Evolutionary conservation across 2,329 filamentous ascomycete genomes (phyloP).

Genomic region (Ceratocystis harringtonii): DNA sequence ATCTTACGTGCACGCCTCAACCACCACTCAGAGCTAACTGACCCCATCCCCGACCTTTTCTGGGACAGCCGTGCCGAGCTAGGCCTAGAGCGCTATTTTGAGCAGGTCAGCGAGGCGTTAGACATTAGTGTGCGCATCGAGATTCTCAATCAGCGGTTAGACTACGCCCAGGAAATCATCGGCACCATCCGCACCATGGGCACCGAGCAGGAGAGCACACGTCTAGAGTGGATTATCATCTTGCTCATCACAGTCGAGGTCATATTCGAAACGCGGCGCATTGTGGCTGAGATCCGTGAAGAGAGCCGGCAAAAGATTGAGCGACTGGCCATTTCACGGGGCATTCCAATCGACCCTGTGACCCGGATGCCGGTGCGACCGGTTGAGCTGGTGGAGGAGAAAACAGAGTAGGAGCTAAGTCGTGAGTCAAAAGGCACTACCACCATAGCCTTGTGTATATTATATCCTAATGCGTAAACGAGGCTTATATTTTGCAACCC

Average conservation of each 20-base stretch:
- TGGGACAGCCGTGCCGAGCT: slow-evolving; percentile 88
- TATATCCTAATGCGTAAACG: too few relatives aligned
- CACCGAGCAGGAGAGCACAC: slow-evolving; percentile 76
- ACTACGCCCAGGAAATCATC: slow-evolving; percentile 92
- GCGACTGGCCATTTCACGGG: slow-evolving; percentile 12
- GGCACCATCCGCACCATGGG: slow-evolving; percentile 74
- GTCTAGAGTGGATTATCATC: slow-evolving; percentile 93
- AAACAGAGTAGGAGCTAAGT: background rate
- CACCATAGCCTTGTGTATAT: background rate
- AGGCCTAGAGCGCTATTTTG: slow-evolving; percentile 85
- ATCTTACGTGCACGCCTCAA: slow-evolving; percentile 84
- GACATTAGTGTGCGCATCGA: slow-evolving; percentile 87
- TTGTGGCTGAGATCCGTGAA: slow-evolving; percentile 47
- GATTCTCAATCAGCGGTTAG: slow-evolving; percentile 90
- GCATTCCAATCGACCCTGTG: slow-evolving; percentile 14
- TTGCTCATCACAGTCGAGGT: slow-evolving; percentile 86
- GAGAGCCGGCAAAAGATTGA: slow-evolving; percentile 23
- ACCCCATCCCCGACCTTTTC: slow-evolving; percentile 88
- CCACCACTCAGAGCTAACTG: slow-evolving; percentile 90
- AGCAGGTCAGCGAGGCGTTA: slow-evolving; percentile 75
- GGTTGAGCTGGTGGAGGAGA: background rate
- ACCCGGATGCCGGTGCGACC: slow-evolving; percentile 8
- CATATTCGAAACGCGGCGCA: slow-evolving; percentile 62
- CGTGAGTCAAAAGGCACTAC: background rate
- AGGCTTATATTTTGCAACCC: too few relatives aligned